Evolutionary conservation across 2,329 filamentous ascomycete species (phyloP), one percentile per base, ranked within the genome.

Genomic region (Stagonosporopsis chrysanthemi): DNA sequence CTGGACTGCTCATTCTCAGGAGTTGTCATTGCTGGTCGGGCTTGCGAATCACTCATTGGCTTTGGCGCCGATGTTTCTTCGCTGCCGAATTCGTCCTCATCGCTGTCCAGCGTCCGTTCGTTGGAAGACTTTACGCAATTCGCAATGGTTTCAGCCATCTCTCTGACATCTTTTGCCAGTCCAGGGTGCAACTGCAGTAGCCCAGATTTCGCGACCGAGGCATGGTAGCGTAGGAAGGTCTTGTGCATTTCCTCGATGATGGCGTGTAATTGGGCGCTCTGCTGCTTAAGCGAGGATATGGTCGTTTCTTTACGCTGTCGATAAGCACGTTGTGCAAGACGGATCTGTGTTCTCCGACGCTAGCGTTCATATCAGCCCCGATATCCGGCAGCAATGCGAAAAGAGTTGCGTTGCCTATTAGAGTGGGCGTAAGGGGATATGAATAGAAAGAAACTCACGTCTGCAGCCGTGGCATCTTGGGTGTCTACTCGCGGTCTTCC

Each of bases 311-410:
- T 96, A 48, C 92, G 88, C 68, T 90, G 86, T 15, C 92, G 86
- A 71, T 96, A 96, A 0, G 91, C 91, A 63, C 92, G 83, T 74
- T 96, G 92, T 2, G 92, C 92, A 52, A 94, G 84, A 23, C 92
- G 88, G 62, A 97, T 95, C 73, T 97, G 92, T 5, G 91, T 94
- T 52, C 92, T 86, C 49, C 92, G 89, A 60, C 91, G 88, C 90
- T 90, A 28, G 17, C 48, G 43, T 26, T 14, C 15, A 23, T 24
- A 12, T 57, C 14, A 57, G 54, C 28, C 12, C 26, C 9, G 12
- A 15, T 35, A 22, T 19, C 14, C 14, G 39, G 22, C 22, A 28
- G 28, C 19, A 12, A 19, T 2, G 7, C 19, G 17, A 39, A 39
- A 5, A 3, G 36, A 12, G 2, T 19, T 14, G 23, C 23, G 23